These are phyloP conservation scores for Sistotremastrum niveocremeum DNA, from an alignment of 768 basidiomycete species.

Conservation along the genomic window DNA sequence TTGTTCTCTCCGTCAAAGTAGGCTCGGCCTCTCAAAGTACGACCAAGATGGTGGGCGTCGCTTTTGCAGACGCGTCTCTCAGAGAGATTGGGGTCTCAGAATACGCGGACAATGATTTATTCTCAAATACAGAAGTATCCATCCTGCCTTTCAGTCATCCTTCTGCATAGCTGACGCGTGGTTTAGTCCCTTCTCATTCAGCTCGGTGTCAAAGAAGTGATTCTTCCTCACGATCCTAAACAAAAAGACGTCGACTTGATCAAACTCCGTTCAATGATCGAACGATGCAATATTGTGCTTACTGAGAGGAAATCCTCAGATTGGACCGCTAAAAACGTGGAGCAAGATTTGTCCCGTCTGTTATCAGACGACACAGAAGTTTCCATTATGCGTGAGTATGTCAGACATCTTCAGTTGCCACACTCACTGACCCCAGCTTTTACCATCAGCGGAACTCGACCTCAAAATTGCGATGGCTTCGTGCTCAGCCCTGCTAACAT, in stretches of 20 bases:
- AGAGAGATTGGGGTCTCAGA: slow-evolving; percentile 82
- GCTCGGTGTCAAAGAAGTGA: slow-evolving; percentile 91
- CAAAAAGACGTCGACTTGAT: slow-evolving; percentile 80
- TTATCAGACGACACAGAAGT: slow-evolving; percentile 32
- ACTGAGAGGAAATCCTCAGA: slow-evolving; percentile 87
- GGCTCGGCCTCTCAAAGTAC: slow-evolving; percentile 43
- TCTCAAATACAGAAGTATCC: slow-evolving; percentile 84
- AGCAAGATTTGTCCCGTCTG: slow-evolving; percentile 66
- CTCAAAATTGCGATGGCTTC: slow-evolving; percentile 70
- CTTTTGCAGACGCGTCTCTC: slow-evolving; percentile 82
- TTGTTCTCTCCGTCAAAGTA: slow-evolving; percentile 81
- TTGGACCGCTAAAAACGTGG: slow-evolving; percentile 66
- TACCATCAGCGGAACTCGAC: slow-evolving; percentile 51
- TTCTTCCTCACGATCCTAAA: slow-evolving; percentile 70
- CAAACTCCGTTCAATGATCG: slow-evolving; percentile 75
- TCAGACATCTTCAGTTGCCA: neutral
- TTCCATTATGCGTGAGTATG: slow-evolving; percentile 12
- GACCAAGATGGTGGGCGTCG: slow-evolving; percentile 65
- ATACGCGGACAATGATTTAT: slow-evolving; percentile 88
- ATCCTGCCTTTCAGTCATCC: neutral
- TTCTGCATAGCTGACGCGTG: neutral
- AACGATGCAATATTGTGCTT: slow-evolving; percentile 80
- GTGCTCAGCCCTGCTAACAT: slow-evolving; percentile 66
- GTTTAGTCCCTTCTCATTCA: slow-evolving; percentile 85
- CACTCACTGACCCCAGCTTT: neutral